Percentiles rank a stretch among this genome's conserved stretches.
These are phyloP conservation scores for Peronospora farinosa DNA, from an alignment of 352 stramenopile genomes.

Conservation along the genomic window DNA sequence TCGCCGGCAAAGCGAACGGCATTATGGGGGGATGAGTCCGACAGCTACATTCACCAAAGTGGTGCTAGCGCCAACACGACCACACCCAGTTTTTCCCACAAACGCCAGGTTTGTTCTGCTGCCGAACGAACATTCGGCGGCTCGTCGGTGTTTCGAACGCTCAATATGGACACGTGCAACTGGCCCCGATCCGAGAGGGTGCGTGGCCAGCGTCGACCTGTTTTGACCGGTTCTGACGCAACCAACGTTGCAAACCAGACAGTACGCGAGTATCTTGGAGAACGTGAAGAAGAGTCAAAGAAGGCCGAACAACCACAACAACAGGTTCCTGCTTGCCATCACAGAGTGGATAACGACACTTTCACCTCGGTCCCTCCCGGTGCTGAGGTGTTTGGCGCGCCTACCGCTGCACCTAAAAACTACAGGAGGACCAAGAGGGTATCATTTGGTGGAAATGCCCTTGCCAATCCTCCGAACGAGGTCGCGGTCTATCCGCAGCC, in stretches of 20 bases:
- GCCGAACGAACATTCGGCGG: constrained; percentile 20
- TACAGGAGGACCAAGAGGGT: constrained; percentile 24
- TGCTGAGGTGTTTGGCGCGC: constrained; percentile 1
- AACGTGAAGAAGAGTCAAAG: constrained; percentile 13
- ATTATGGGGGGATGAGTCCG: constrained; percentile 21
- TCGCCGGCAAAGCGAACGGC: constrained; percentile 16
- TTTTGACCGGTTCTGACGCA: constrained; percentile 32
- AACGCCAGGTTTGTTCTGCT: constrained; percentile 12
- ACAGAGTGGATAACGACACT: background rate
- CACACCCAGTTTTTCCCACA: constrained; percentile 13
- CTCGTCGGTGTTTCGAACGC: constrained; percentile 21
- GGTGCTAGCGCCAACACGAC: constrained; percentile 1
- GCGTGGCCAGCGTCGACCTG: constrained; percentile 17
- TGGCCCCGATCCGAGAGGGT: constrained; percentile 12
- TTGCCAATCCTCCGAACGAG: background rate
- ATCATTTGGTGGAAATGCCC: constrained; percentile 17
- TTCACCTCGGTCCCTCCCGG: background rate
- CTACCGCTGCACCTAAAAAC: constrained; percentile 2
- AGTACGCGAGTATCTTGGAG: constrained; percentile 30
- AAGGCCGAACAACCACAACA: constrained; percentile 6
- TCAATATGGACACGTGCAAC: constrained; percentile 17
- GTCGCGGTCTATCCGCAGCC: constrained; percentile 7
- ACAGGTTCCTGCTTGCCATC: background rate
- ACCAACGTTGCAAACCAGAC: constrained; percentile 34
- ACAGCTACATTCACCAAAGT: constrained; percentile 25